Percentiles rank a stretch among this genome's conserved stretches.
phyloP scores from a whole-genome alignment of 2,329 filamentous ascomycete genomes.

The Colletotrichum godetiae region DNA sequence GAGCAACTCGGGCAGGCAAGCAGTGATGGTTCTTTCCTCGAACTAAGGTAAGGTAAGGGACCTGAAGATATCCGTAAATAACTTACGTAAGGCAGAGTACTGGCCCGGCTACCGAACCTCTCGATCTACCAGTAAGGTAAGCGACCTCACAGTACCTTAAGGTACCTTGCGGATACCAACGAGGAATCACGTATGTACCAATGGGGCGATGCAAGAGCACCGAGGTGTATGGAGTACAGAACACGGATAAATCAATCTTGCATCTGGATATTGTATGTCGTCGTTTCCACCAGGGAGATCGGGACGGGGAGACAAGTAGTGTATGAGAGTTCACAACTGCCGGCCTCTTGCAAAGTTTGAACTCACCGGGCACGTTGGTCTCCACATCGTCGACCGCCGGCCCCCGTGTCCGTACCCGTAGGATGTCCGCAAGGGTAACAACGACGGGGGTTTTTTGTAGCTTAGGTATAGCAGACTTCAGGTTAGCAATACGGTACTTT shows the following conservation, averaged over 20 bases:
- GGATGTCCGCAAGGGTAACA: slow-evolving; percentile 1
- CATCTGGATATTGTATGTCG: not conserved
- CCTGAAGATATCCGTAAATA: not conserved
- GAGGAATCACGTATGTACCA: too few relatives aligned
- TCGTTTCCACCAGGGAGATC: not conserved
- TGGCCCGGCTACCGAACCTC: not conserved
- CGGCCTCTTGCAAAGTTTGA: slow-evolving; percentile 20
- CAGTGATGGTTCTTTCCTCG: not conserved
- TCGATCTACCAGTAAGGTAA: not conserved
- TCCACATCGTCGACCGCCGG: slow-evolving; percentile 25
- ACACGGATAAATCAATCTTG: not conserved
- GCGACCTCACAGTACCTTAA: too few relatives aligned
- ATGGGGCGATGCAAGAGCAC: not conserved
- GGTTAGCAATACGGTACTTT: not conserved
- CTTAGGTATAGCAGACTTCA: not conserved
- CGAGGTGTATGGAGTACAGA: too few relatives aligned
- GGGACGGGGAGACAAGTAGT: not conserved
- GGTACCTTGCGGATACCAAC: too few relatives aligned
- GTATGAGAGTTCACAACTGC: slow-evolving; percentile 21
- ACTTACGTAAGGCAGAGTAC: not conserved
- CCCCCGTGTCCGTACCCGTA: slow-evolving; percentile 24
- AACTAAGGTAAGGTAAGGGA: not conserved
- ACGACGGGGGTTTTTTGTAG: not conserved
- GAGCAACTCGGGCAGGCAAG: not conserved
- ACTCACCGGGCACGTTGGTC: slow-evolving; percentile 16